phyloP scores from a whole-genome alignment of 1,139 yeast genomes.

The Kurtzmaniella natalensis region DNA sequence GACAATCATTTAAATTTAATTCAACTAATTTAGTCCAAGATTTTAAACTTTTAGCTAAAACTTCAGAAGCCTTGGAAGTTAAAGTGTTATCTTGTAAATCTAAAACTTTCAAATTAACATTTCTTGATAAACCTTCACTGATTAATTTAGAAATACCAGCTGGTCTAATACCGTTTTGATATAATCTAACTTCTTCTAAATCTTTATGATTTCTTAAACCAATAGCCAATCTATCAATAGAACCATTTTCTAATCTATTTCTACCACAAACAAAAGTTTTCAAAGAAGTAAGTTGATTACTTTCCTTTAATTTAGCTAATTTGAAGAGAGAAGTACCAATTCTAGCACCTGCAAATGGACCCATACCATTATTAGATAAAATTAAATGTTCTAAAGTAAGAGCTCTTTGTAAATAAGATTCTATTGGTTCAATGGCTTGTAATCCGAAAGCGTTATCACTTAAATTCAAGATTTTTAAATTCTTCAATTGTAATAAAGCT shows the following conservation, averaged over 20 bases:
- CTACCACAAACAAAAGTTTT: conserved; percentile 94
- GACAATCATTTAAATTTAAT: conserved; percentile 84
- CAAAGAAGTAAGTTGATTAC: conserved; percentile 40
- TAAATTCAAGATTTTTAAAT: conserved; percentile 70
- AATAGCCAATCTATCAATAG: conserved; percentile 71
- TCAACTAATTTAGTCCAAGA: conserved; percentile 53
- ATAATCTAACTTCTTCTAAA: conserved; percentile 70
- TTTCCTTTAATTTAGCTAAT: conserved; percentile 62
- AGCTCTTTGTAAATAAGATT: conserved; percentile 70
- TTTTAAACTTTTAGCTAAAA: conserved; percentile 43
- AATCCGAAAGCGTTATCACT: conserved; percentile 97
- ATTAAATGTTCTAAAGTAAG: conserved; percentile 79
- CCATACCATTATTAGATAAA: conserved; percentile 93
- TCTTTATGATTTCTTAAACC: conserved; percentile 74
- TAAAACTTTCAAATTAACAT: conserved; percentile 58
- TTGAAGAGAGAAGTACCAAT: conserved; percentile 80
- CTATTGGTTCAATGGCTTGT: conserved; percentile 89
- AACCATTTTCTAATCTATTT: conserved; percentile 93
- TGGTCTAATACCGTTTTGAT: conserved; percentile 96
- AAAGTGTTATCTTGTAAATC: conserved; percentile 96
- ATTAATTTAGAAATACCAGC: conserved; percentile 79
- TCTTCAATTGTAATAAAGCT: conserved; percentile 62
- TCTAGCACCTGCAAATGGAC: conserved; percentile 94
- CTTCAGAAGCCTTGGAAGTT: conserved; percentile 65
- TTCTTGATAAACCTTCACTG: conserved; percentile 62